Base-by-base conservation (phyloP, 208 protist species). In the Porcisia hertigi region DNA sequence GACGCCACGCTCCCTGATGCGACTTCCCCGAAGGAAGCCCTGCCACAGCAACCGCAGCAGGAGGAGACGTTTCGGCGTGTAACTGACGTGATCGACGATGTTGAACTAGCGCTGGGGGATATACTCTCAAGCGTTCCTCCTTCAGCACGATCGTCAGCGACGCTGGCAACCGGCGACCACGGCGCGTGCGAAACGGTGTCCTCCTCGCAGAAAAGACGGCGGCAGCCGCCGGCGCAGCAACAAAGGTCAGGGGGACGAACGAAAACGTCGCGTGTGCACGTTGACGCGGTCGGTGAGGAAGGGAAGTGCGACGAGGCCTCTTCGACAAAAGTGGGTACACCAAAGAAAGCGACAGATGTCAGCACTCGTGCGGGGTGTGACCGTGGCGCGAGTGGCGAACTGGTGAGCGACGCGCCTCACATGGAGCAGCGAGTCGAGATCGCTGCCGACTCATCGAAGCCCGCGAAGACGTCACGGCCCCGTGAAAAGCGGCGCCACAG, bases 61-160 rank as follows among this genome's bases (percentile, higher is more conserved):
- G 43, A 41, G 20, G 36, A 49, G 11, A 55, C 52, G 1, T 36
- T 36, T 25, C 11, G 20, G 63, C 63, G 25, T 52, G 3, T 18
- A 23, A 71, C 34, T 1, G 55, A 73, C 25, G 57, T 76, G 0
- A 71, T 81, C 9, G 77, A 71, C 5, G 71, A 77, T 23, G 77
- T 73, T 34, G 71, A 81, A 64, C 49, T 45, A 18, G 66, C 71
- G 41, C 58, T 64, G 23, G 71, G 43, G 2, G 71, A 76, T 23
- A 53, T 70, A 5, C 53, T 69, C 36, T 43, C 75, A 30, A n/a
- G 30, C 45, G 43, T 34, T 30, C 49, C 69, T 59, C 53, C 30
- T 53, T 39, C 66, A 34, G 47, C 30, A 25, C 66, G 16, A 36
- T 6, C 25, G 16, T 58, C 66, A 36, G 18, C 66, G 1, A 30